These are phyloP conservation scores for Xerocomus brunneocitrinus DNA, from an alignment of 768 basidiomycete genomes.

Conservation along the genomic window DNA sequence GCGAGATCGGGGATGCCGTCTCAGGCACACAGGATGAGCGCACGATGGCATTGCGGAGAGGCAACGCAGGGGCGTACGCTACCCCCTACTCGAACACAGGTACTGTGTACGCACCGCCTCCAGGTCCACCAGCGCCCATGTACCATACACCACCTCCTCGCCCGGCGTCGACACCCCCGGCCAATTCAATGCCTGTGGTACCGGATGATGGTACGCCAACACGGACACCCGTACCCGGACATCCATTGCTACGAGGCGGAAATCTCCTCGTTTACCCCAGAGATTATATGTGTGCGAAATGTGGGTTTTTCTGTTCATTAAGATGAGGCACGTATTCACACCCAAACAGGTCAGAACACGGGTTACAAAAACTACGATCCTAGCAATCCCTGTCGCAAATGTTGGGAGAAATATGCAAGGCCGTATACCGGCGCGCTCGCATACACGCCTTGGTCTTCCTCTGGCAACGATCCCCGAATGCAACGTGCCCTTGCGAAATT, in stretches of 20 bases:
- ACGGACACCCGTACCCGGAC: slow-evolving; percentile 55
- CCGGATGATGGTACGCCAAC: slow-evolving; percentile 63
- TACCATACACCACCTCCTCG: slow-evolving; percentile 5
- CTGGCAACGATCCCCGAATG: slow-evolving; percentile 20
- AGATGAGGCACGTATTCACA: background rate
- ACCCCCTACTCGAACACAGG: slow-evolving; percentile 7
- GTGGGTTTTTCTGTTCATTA: slow-evolving; percentile 34
- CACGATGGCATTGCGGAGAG: slow-evolving; percentile 5
- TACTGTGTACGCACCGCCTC: slow-evolving; percentile 13
- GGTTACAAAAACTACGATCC: slow-evolving; percentile 73
- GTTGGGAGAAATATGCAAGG: slow-evolving; percentile 69
- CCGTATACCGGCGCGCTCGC: slow-evolving; percentile 57
- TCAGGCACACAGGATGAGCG: slow-evolving; percentile 24
- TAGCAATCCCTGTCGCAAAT: slow-evolving; percentile 60
- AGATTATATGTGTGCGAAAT: slow-evolving; percentile 62
- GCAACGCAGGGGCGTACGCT: slow-evolving; percentile 21
- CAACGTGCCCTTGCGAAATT: slow-evolving; percentile 28
- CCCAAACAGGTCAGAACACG: slow-evolving; percentile 55
- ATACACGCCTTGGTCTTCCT: slow-evolving; percentile 42
- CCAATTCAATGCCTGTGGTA: slow-evolving; percentile 4
- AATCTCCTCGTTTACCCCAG: slow-evolving; percentile 65
- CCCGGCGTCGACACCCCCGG: slow-evolving; percentile 13
- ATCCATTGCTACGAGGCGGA: slow-evolving; percentile 58
- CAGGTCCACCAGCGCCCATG: background rate
- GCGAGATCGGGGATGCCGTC: slow-evolving; percentile 27